Evolutionary conservation across 192 early-diverging fungal genomes (phyloP), one percentile per base, ranked within the genome.

Genomic region (Bifiguratus adelaidae): DNA sequence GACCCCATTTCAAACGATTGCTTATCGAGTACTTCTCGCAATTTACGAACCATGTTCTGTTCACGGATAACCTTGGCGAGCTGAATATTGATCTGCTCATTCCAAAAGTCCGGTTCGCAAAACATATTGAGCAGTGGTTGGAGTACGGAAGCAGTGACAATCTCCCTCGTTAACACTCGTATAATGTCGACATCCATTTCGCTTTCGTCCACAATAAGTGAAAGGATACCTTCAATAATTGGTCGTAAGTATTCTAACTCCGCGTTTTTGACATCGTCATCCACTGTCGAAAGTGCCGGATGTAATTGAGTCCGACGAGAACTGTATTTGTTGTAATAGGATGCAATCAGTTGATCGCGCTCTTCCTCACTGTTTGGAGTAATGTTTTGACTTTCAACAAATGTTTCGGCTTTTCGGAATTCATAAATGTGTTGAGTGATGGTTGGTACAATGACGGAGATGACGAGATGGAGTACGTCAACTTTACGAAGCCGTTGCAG

Each of bases 91-190:
- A 94, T 58, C 12, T 77, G 70, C 49, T 88, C 79, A 59, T 95
- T 93, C 73, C 84, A 81, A 30, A 80, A 93, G 58, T 95, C 90
- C 1, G 91, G 85, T 34, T 95, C 91, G 0, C 81, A 67, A 22
- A 93, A 29, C 27, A 72, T 69, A 13, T 78, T 60, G 20, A 92
- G 48, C 0, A 84, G 37, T 1, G 89, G 86, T 21, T 74, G 68
- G 5, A 96, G 33, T 6, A 95, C 57, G 0, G 80, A 68, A 8
- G 80, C 76, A 0, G 68, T 65, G 7, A 92, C 44, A 7, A 96
- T 58, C 55, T 96, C 93, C 8, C 89, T 62, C 2, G 93, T 50
- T 11, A 95, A 43, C 20, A 78, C 54, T 8, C 65, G 49, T 37
- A 90, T 68, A 13, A 80, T 61, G 2, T 51, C 57, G 41, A 81